Conservation (phyloP, 345 rosid genomes). For the Reutealis trisperma region DNA sequence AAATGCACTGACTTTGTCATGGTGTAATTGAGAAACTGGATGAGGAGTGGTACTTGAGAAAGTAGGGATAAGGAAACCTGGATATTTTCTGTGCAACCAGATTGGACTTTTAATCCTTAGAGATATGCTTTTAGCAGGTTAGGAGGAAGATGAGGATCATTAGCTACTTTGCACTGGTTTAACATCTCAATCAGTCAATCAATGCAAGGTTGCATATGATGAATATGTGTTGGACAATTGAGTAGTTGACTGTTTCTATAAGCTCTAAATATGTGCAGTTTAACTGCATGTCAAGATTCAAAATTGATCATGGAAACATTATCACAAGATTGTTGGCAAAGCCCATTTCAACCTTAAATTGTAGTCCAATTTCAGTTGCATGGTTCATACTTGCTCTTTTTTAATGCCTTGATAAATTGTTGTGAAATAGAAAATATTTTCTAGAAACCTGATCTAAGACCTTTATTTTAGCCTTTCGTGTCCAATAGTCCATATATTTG, state of each 20-base stretch:
- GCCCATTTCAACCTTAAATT: background rate
- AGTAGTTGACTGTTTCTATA: background rate
- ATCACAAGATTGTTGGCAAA: background rate
- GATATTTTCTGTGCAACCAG: background rate
- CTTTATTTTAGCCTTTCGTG: background rate
- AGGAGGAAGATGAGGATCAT: background rate
- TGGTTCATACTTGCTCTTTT: background rate
- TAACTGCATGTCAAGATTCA: background rate
- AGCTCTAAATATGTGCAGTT: background rate
- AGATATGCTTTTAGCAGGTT: background rate
- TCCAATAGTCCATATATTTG: background rate
- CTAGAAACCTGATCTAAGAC: background rate
- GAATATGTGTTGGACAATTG: background rate
- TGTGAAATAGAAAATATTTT: background rate
- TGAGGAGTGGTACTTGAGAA: background rate
- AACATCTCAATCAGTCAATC: background rate
- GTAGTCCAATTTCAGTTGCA: background rate
- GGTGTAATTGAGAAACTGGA: background rate
- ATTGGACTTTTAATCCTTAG: background rate
- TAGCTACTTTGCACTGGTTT: background rate
- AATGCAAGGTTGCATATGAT: background rate
- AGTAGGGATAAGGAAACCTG: background rate
- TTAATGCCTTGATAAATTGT: background rate
- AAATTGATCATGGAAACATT: background rate
- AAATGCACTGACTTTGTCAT: background rate